A percentile compares a stretch with the other conserved stretches of the same genome.
These are phyloP conservation scores for Biscogniauxia mediterranea DNA, from an alignment of 2,329 filamentous ascomycete species.

Conservation along the genomic window DNA sequence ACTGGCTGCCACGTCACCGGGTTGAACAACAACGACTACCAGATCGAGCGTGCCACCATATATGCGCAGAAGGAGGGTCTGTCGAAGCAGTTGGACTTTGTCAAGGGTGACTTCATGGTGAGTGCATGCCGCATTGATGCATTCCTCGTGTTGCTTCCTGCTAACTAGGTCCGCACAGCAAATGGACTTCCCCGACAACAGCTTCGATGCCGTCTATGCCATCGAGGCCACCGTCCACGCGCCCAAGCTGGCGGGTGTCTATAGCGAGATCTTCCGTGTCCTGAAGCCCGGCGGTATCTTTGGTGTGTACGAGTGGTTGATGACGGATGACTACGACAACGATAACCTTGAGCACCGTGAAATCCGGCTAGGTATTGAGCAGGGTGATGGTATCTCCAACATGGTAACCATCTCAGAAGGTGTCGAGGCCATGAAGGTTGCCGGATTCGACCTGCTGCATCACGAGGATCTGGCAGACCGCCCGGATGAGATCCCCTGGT, in stretches of 20 bases:
- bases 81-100: conserved; percentile 75
- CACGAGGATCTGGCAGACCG: conserved; percentile 84
- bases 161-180: conserved; percentile 50
- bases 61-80: conserved; percentile 83
- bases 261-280: conserved; percentile 90
- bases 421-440: conserved; percentile 76
- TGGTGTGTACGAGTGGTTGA: conserved; percentile 98
- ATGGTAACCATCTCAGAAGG: conserved; percentile 89
- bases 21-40: conserved; percentile 99
- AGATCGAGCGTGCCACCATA: conserved; percentile 86
- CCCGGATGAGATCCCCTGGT: conserved; percentile 80
- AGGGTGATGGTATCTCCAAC: conserved; percentile 94
- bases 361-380: conserved; percentile 92
- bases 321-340: conserved; percentile 95
- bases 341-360: conserved; percentile 80
- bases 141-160: neutral
- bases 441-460: conserved; percentile 80
- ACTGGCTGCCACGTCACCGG: conserved; percentile 85
- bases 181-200: conserved; percentile 91
- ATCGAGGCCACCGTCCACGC: conserved; percentile 98
- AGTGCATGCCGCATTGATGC: conserved; percentile 13
- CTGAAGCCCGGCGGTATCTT: conserved; percentile 95
- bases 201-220: conserved; percentile 92
- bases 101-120: conserved; percentile 96
- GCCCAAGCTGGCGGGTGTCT: conserved; percentile 85